These are phyloP conservation scores for Talaromyces sp. DNA, from an alignment of 2,329 filamentous ascomycete species.

Conservation along the genomic window DNA sequence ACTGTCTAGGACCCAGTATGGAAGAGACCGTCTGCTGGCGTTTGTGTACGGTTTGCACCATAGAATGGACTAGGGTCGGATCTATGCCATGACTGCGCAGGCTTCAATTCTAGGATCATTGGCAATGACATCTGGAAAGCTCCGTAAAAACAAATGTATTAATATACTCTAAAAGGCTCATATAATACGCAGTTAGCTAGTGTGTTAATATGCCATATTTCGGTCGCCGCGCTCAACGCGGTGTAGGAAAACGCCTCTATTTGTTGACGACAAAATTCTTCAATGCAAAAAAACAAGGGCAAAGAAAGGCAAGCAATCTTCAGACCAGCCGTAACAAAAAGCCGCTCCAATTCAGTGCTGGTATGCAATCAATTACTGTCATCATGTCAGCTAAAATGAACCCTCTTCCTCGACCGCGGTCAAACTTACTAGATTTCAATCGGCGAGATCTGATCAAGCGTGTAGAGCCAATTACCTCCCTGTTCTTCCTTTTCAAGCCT, in stretches of 20 bases:
- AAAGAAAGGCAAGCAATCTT: not conserved
- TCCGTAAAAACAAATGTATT: too few species aligned
- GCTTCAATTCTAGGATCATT: too few species aligned
- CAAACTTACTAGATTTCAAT: slow-evolving; percentile 75
- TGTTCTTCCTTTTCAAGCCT: slow-evolving; percentile 82
- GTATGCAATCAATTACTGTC: slow-evolving; percentile 5
- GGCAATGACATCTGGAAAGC: too few species aligned
- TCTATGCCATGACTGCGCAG: too few species aligned
- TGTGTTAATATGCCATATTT: not conserved
- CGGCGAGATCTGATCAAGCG: slow-evolving; percentile 91
- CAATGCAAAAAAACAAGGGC: not conserved
- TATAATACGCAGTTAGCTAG: not conserved
- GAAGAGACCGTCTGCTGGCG: too few species aligned
- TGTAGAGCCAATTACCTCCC: slow-evolving; percentile 94
- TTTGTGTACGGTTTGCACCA: too few species aligned
- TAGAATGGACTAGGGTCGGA: too few species aligned
- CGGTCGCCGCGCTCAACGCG: not conserved
- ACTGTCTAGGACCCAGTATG: too few species aligned
- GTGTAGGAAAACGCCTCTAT: not conserved
- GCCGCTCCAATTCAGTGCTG: not conserved
- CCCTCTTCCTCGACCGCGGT: not conserved
- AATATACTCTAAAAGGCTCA: not conserved
- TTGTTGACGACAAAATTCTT: not conserved
- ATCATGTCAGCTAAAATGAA: not conserved
- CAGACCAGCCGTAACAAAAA: not conserved